phyloP scores from a whole-genome alignment of 441 rosid species.

The Pelargonium australe region DNA sequence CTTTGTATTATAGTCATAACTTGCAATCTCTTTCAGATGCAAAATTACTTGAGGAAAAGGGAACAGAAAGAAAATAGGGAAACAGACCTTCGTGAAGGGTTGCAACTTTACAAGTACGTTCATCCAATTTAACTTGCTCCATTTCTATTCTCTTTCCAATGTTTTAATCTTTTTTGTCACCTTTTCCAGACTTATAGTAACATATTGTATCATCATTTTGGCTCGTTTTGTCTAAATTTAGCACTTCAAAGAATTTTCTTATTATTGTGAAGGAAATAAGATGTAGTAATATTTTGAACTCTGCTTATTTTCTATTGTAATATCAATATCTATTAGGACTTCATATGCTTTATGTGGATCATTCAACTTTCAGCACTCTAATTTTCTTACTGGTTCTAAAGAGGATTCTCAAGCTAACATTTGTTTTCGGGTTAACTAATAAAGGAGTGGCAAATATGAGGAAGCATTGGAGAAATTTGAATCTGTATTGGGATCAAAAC shows the following conservation, averaged over 20 bases:
- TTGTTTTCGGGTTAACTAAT: slow-evolving; percentile 8
- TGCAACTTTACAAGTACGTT: slow-evolving; percentile 62
- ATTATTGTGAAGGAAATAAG: not conserved
- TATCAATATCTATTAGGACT: not conserved
- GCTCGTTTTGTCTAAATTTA: not conserved
- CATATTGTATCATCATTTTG: not conserved
- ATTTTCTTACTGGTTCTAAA: not conserved
- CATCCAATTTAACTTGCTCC: not conserved
- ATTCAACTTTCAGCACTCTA: not conserved
- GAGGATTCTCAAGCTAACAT: too few relatives aligned
- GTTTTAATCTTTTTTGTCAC: not conserved
- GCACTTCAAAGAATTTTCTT: not conserved
- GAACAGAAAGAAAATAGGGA: slow-evolving; percentile 67
- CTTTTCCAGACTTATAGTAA: not conserved
- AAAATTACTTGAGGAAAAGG: slow-evolving; percentile 62
- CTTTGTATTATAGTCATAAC: slow-evolving; percentile 15
- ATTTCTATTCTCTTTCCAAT: not conserved
- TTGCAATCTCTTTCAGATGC: slow-evolving; percentile 46
- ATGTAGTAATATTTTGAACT: not conserved
- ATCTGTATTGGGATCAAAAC: slow-evolving; percentile 86
- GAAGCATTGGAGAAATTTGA: slow-evolving; percentile 84
- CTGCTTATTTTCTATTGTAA: not conserved
- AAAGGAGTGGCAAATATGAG: slow-evolving; percentile 68
- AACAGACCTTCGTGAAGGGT: slow-evolving; percentile 76
- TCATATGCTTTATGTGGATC: not conserved